Conservation (phyloP, 441 rosid genomes). For the Erodium trifolium region DNA sequence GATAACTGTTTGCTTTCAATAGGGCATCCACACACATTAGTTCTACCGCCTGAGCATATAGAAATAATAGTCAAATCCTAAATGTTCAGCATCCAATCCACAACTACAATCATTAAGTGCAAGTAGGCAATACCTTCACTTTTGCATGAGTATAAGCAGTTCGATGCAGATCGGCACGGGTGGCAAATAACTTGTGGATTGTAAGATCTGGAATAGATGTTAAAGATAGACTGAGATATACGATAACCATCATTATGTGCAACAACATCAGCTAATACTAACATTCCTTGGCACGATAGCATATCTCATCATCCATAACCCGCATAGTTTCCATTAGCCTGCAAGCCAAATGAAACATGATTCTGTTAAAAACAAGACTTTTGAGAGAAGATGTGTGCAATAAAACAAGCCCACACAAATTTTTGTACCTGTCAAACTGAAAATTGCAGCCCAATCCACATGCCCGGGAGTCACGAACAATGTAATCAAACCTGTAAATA, state of each 20-base stretch:
- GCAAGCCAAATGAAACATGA: conserved; percentile 22
- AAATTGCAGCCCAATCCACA: conserved; percentile 84
- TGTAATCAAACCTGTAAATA: conserved; percentile 74
- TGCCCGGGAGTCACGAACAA: conserved; percentile 86
- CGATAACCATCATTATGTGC: not conserved
- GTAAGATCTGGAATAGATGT: conserved; percentile 53
- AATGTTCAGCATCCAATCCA: not conserved
- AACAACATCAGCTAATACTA: conserved; percentile 27
- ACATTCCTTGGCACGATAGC: conserved; percentile 92
- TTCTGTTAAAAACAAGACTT: not conserved
- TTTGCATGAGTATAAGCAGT: conserved; percentile 86
- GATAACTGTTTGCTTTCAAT: conserved; percentile 54
- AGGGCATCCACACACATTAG: conserved; percentile 88
- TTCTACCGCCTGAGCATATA: conserved; percentile 63
- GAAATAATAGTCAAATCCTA: conserved; percentile 11
- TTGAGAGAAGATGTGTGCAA: not conserved
- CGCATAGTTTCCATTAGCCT: conserved; percentile 90
- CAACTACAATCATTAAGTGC: not conserved
- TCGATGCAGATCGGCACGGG: conserved; percentile 90
- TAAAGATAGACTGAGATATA: conserved; percentile 19
- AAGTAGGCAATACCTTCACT: conserved; percentile 57
- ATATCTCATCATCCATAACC: conserved; percentile 79
- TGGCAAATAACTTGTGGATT: conserved; percentile 67
- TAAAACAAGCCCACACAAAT: not conserved
- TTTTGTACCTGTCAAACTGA: conserved; percentile 60